phyloP scores from a whole-genome alignment of 208 protist species.

The Blechomonas ayalai region DNA sequence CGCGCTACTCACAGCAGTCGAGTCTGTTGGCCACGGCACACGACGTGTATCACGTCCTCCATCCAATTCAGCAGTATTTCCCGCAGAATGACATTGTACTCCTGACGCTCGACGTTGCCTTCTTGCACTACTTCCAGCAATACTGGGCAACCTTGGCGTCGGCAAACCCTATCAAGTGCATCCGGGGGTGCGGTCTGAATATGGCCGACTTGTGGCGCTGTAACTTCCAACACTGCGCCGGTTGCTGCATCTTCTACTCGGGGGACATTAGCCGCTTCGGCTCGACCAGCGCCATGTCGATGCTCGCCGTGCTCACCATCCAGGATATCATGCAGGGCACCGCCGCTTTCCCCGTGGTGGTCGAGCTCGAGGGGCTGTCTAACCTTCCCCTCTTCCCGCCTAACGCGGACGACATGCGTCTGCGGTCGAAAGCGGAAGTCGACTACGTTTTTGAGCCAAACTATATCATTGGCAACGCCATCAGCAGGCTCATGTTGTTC shows the following conservation, averaged over 20 bases:
- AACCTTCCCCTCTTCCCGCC: slow-evolving; percentile 75
- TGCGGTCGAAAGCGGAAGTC: slow-evolving; percentile 47
- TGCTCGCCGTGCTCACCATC: slow-evolving; percentile 69
- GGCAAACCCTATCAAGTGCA: slow-evolving; percentile 45
- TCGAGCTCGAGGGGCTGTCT: slow-evolving; percentile 62
- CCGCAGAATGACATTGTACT: slow-evolving; percentile 67
- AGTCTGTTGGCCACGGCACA: slow-evolving; percentile 44
- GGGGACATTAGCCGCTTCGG: slow-evolving; percentile 59
- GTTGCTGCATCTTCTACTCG: slow-evolving; percentile 64
- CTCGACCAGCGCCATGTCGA: slow-evolving; percentile 77
- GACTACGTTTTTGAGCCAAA: slow-evolving; percentile 84
- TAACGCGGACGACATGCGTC: slow-evolving; percentile 41
- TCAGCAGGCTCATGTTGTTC: slow-evolving; percentile 74
- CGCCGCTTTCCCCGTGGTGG: slow-evolving; percentile 64
- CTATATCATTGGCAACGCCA: slow-evolving; percentile 76
- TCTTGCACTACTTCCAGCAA: slow-evolving; percentile 63
- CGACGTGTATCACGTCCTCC: slow-evolving; percentile 57
- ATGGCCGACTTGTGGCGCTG: slow-evolving; percentile 53
- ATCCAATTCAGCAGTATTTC: slow-evolving; percentile 51
- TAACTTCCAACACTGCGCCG: slow-evolving; percentile 60
- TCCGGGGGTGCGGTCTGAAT: slow-evolving; percentile 71
- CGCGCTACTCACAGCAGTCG: slow-evolving; percentile 48
- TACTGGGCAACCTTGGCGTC: slow-evolving; percentile 27
- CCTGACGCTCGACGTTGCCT: slow-evolving; percentile 64
- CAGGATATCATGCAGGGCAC: slow-evolving; percentile 52